These are phyloP conservation scores for Vachellia pachyceras DNA, from an alignment of 306 rosid genomes.

Conservation along the genomic window DNA sequence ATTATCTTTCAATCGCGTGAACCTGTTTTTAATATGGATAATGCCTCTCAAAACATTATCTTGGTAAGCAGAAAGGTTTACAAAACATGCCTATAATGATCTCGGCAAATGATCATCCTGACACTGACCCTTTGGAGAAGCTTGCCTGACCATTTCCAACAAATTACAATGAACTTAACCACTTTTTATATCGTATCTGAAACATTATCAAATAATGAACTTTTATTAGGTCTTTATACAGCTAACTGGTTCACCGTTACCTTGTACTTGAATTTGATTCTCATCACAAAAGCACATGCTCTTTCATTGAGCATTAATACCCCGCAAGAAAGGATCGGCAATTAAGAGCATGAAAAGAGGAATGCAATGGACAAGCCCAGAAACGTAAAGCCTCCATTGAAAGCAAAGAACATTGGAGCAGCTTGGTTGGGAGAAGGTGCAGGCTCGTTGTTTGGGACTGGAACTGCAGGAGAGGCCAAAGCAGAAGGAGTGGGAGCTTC, in stretches of 20 bases:
- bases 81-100: background rate
- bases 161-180: background rate
- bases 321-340: too few relatives aligned
- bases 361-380: slow-evolving; percentile 42
- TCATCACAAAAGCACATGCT: background rate
- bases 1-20: too few relatives aligned
- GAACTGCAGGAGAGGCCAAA: slow-evolving; percentile 42
- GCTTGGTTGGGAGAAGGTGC: slow-evolving; percentile 59
- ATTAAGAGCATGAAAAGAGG: background rate
- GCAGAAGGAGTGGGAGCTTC: slow-evolving; percentile 54
- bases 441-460: slow-evolving; percentile 40
- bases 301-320: background rate
- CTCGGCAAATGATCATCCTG: background rate
- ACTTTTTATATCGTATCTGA: background rate
- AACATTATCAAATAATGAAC: background rate
- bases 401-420: slow-evolving; percentile 16
- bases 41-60: background rate
- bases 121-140: background rate
- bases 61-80: background rate
- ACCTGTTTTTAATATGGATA: background rate
- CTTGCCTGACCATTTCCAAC: background rate
- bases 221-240: background rate
- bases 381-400: slow-evolving; percentile 37
- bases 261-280: background rate
- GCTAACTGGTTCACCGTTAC: background rate